Base-by-base conservation (phyloP, 1,284 basidiomycete species). In the Inonotus obliquus region DNA sequence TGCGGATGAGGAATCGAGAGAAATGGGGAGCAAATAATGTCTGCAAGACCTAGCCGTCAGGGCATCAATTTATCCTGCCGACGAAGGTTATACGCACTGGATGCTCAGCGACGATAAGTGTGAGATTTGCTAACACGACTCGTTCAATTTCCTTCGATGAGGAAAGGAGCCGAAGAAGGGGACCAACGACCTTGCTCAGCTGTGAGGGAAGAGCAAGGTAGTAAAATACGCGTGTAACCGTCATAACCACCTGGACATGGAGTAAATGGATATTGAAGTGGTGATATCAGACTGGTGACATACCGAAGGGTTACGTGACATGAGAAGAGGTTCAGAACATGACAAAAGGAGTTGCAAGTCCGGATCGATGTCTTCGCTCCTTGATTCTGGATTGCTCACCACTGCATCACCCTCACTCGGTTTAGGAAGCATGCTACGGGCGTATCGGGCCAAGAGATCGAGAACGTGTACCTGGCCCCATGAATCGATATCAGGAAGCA, bases 401-500 rank as follows among this genome's bases (percentile, higher is more conserved):
- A 64, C 69, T 1, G 68, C 63, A 29, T 67, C 57, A 23, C 71
- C 71, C 17, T 73, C 64, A 4, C 77, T 76, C 1, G 94, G 92
- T 67, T 89, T 83, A 32, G 88, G 80, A 44, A 97, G 81, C 91
- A 96, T 95, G 0, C 81, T 82, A 55, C 94, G 79, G 0, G 87
- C 90, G 72, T 99, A 99, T 63, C 90, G 80, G 52, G 87, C 76
- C 41, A 99, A 80, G 9, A 98, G 80, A 41, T 90, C 83, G 59
- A 97, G 77, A 7, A 95, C 76, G 48, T 89, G 84, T 4, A 91
- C 82, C 73, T 98, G 97, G 0, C 93, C 94, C 96, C 96, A 99
- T 72, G 97, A 95, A 69, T 99, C 96, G 17, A 91, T 89, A 68
- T 99, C 96, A 35, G 92, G 81, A 1, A 99, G 77, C 14, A 92